phyloP scores from a whole-genome alignment of 2,329 filamentous ascomycete genomes.

The Botrytis squamosa region DNA sequence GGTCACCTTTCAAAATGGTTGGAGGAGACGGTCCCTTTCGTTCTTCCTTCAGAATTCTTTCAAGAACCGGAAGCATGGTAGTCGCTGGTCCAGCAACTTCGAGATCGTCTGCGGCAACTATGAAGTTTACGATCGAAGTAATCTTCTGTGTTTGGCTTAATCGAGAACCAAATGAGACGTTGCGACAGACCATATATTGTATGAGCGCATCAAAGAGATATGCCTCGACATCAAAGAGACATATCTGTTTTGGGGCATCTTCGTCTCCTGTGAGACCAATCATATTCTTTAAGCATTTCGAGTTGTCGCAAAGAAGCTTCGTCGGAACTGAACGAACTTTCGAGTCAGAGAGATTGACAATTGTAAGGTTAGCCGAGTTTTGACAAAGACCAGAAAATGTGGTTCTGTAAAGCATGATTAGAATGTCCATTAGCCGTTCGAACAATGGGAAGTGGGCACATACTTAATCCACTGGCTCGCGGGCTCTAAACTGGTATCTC shows the following conservation, averaged over 20 bases:
- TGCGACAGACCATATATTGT: slow-evolving; percentile 17
- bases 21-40: neutral
- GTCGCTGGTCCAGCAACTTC: neutral
- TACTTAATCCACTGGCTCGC: slow-evolving; percentile 13
- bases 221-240: neutral
- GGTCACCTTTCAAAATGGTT: neutral
- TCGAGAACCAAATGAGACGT: neutral
- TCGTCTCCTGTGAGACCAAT: neutral
- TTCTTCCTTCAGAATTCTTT: slow-evolving; percentile 13
- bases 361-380: neutral
- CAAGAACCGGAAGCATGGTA: neutral
- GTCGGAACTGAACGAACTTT: slow-evolving; percentile 12
- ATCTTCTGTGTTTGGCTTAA: neutral
- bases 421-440: neutral
- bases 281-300: neutral
- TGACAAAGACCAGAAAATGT: slow-evolving; percentile 2
- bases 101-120: slow-evolving; percentile 1
- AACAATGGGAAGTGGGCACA: neutral
- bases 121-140: neutral
- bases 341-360: neutral
- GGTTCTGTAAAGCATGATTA: neutral
- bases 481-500: neutral
- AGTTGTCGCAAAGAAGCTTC: slow-evolving; percentile 10
- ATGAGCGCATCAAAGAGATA: slow-evolving; percentile 19
- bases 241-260: neutral